These are phyloP conservation scores for Endocarpon pusillum DNA, from an alignment of 495 filamentous ascomycete genomes.

Conservation along the genomic window DNA sequence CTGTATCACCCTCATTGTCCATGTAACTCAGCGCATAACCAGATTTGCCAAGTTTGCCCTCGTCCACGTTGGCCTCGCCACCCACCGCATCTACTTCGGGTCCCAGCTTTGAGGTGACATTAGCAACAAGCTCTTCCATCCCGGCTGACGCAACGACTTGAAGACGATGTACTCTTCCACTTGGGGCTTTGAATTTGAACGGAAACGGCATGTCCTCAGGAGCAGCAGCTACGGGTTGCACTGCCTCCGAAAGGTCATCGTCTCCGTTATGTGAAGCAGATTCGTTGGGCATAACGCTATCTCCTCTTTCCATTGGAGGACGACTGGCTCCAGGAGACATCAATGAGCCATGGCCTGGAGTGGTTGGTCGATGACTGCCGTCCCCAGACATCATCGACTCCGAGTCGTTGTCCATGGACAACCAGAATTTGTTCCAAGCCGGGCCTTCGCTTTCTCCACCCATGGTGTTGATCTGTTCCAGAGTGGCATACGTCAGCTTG, in stretches of 20 bases:
- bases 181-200: slow-evolving; percentile 99
- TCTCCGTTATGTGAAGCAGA: slow-evolving; percentile 84
- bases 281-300: slow-evolving; percentile 80
- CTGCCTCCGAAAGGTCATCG: slow-evolving; percentile 56
- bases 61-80: slow-evolving; percentile 51
- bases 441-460: slow-evolving; percentile 81
- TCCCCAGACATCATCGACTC: slow-evolving; percentile 94
- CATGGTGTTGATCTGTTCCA: slow-evolving; percentile 84
- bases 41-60: slow-evolving; percentile 60
- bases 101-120: slow-evolving; percentile 73
- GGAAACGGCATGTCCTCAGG: slow-evolving; percentile 65
- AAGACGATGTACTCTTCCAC: slow-evolving; percentile 82
- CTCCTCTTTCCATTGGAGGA: slow-evolving; percentile 42
- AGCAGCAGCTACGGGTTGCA: slow-evolving; percentile 31
- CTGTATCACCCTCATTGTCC: slow-evolving; percentile 93
- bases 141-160: slow-evolving; percentile 70
- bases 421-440: slow-evolving; percentile 99
- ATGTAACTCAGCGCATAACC: slow-evolving; percentile 93
- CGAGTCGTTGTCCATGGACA: slow-evolving; percentile 89
- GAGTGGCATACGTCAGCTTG: slow-evolving; percentile 91
- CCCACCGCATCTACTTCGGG: slow-evolving; percentile 75
- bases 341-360: slow-evolving; percentile 43
- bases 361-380: slow-evolving; percentile 43
- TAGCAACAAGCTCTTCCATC: slow-evolving; percentile 61
- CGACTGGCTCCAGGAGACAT: slow-evolving; percentile 63